Evolutionary conservation across 176 grass and related monocot species (phyloP).

Genomic region (Cocos nucifera): DNA sequence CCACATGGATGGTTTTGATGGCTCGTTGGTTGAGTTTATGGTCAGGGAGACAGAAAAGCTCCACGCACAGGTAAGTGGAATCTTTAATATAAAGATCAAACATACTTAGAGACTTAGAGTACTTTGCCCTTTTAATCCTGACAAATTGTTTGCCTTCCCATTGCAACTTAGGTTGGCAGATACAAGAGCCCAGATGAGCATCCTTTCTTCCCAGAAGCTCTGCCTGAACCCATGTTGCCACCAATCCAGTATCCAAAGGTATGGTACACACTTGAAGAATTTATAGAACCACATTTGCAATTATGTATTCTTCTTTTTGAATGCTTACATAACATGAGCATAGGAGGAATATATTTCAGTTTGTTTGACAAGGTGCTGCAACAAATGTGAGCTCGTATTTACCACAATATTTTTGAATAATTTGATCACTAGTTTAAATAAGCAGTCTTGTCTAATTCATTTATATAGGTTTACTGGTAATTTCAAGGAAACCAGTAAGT

Average conservation of each 20-base stretch:
- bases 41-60: conserved; percentile 78
- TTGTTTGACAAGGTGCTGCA: too few species aligned
- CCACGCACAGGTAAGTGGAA: conserved; percentile 56
- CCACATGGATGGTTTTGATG: conserved; percentile 58
- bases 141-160: background rate
- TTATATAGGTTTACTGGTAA: too few species aligned
- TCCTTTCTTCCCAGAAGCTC: conserved; percentile 75
- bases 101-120: background rate
- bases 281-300: conserved; percentile 9
- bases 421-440: too few species aligned
- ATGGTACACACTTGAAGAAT: conserved; percentile 8
- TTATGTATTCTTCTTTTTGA: background rate
- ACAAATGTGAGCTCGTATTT: too few species aligned
- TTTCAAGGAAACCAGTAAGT: too few species aligned
- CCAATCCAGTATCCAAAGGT: conserved; percentile 82
- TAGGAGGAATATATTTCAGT: background rate
- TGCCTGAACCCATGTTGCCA: conserved; percentile 69
- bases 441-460: too few species aligned
- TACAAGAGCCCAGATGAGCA: conserved; percentile 98
- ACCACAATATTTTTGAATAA: too few species aligned
- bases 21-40: conserved; percentile 80
- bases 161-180: conserved; percentile 67
- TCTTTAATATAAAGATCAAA: background rate
- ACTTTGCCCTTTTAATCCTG: conserved; percentile 11
- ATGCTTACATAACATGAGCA: background rate